Conservation (phyloP, 257 asterid species). For the Solanum clarkiae region DNA sequence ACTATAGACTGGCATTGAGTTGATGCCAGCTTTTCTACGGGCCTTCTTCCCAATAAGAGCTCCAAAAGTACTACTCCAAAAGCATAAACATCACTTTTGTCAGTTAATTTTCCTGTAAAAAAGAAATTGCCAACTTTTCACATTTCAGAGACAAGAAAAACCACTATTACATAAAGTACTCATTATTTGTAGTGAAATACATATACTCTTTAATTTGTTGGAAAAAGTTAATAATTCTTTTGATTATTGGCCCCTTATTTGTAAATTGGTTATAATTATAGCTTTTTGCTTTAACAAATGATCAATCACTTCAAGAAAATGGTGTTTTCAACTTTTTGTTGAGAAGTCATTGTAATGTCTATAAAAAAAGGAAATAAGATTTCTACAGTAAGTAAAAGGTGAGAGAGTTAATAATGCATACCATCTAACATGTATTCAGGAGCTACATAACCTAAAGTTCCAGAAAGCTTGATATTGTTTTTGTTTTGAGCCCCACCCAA, state of each 20-base stretch:
- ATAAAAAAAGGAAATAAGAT: background rate
- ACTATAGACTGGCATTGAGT: slow-evolving; percentile 55
- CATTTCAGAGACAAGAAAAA: background rate
- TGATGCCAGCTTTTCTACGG: slow-evolving; percentile 47
- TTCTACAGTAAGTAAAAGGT: background rate
- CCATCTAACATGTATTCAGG: slow-evolving; percentile 75
- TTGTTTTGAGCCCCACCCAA: slow-evolving; percentile 40
- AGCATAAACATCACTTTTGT: slow-evolving; percentile 74
- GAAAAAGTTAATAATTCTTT: background rate
- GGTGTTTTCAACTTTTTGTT: background rate
- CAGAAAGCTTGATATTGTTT: slow-evolving; percentile 52
- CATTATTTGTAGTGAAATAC: background rate
- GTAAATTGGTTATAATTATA: background rate
- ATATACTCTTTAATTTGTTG: background rate
- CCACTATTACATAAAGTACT: background rate
- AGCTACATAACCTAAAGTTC: slow-evolving; percentile 74
- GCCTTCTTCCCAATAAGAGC: slow-evolving; percentile 60
- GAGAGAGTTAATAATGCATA: slow-evolving; percentile 8
- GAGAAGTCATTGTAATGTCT: background rate
- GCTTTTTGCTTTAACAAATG: background rate
- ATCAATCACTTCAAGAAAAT: background rate
- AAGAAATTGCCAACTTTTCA: background rate
- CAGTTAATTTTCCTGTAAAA: slow-evolving; percentile 46
- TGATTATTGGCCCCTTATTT: background rate
- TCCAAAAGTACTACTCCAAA: slow-evolving; percentile 72